phyloP scores from a whole-genome alignment of 2,329 filamentous ascomycete genomes.

The Davidsoniella eucalypti region DNA sequence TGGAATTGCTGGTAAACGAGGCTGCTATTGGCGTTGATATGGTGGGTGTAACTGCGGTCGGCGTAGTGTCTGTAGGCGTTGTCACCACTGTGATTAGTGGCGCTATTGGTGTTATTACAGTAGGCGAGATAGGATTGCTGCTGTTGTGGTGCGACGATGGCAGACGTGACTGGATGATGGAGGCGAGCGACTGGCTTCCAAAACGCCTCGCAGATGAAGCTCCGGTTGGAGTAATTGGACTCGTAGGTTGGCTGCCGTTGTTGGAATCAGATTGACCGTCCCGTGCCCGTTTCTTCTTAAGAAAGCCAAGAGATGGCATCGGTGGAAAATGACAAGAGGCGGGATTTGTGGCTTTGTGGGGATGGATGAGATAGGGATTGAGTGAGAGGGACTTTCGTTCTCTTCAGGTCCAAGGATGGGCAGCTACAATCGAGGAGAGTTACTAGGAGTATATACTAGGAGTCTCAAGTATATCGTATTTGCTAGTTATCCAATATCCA shows the following conservation, averaged over 20 bases:
- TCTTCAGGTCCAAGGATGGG: too few relatives aligned
- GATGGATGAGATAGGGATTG: neutral
- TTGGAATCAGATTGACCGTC: constrained; percentile 61
- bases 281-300: constrained; percentile 98
- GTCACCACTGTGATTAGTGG: constrained; percentile 12
- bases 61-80: constrained; percentile 5
- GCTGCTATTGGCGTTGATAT: neutral
- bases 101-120: constrained; percentile 15
- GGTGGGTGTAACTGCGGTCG: constrained; percentile 4
- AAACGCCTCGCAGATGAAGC: constrained; percentile 1
- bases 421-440: too few relatives aligned
- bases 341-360: constrained; percentile 2
- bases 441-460: too few relatives aligned
- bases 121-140: too few relatives aligned
- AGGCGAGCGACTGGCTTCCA: constrained; percentile 8
- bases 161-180: constrained; percentile 8
- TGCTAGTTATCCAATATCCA: too few relatives aligned
- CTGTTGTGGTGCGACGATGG: constrained; percentile 7
- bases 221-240: constrained; percentile 41
- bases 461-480: too few relatives aligned
- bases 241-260: constrained; percentile 47
- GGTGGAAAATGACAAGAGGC: constrained; percentile 14
- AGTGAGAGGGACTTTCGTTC: too few relatives aligned
- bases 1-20: neutral
- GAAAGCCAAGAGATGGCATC: constrained; percentile 91